Evolutionary conservation across 2,329 filamentous ascomycete species (phyloP), one percentile per base, ranked within the genome.

Genomic region (Curvularia hawaiiensis): DNA sequence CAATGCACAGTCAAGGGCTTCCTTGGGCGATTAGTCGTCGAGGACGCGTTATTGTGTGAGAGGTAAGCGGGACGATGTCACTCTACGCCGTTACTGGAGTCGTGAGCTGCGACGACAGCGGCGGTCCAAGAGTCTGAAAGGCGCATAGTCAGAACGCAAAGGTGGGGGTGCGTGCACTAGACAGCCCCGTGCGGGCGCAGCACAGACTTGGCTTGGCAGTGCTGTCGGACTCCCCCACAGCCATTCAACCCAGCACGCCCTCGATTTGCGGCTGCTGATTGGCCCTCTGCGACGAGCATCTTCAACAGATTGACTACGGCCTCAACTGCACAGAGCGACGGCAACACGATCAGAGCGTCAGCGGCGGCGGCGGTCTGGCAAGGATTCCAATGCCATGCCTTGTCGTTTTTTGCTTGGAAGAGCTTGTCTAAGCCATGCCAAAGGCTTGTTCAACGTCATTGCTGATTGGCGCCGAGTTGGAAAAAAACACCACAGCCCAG

Each of bases 391-490:
- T 39, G 61, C 53, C 59, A 58, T 54, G 56, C 51, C 35, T 50
- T 48, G 18, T 43, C 35, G 3, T 12, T 30, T 22, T 30, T 50
- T 58, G 60, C 62, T 64, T 64, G 50, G 50, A 31, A 10, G 30
- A 56, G 66, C 64, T 67, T 69, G 62, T 65, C 40, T 31, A 30
- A 56, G 63, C 61, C 59, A 41, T 35, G 20, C 26, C 20, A 9
- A 38, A 54, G 43, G 50, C 63, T 66, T 68, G 50, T 60, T 59
- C n/a, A 50, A 31, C 52, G 64, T 61, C 61, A 61, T 49, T 2
- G 26, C 9, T 28, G 3, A 9, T 31, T 24, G n/a, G 43, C 20
- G 18, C 33, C 44, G 30, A 14, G 39, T 22, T 6, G 20, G 16
- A 45, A 24, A 50, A 45, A 45, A 26, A 33, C 33, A 26, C 18